phyloP scores from a whole-genome alignment of 2,329 filamentous ascomycete species.

The Alternaria brassicicola region DNA sequence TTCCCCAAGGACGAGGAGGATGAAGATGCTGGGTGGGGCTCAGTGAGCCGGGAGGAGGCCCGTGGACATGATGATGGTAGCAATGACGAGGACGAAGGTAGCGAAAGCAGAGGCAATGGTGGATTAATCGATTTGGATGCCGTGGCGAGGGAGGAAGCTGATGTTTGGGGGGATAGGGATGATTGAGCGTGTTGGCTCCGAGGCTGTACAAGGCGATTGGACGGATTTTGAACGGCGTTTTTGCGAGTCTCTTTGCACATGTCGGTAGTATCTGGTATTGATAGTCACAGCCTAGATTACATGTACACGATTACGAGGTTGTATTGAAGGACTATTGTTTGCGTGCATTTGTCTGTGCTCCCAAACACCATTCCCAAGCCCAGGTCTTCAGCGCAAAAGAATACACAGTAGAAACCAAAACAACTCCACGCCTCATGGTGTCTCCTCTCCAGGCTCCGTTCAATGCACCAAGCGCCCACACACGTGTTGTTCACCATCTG shows the following conservation, averaged over 20 bases:
- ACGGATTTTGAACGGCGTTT: fast-evolving
- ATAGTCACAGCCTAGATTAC: neutral
- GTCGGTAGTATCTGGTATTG: neutral
- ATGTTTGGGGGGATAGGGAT: conserved; percentile 45
- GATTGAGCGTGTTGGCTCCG: conserved; percentile 10
- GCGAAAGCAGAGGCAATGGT: conserved; percentile 15
- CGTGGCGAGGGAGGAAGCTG: conserved; percentile 45
- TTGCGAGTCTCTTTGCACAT: neutral
- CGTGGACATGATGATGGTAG: conserved; percentile 13
- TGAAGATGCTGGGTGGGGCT: conserved; percentile 45
- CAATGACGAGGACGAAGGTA: conserved; percentile 24
- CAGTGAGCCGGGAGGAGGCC: conserved; percentile 37
- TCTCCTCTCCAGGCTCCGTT: neutral
- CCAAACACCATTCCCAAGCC: conserved; percentile 6
- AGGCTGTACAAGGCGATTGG: neutral
- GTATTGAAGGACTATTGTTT: neutral
- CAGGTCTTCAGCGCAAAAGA: neutral
- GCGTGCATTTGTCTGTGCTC: conserved; percentile 7
- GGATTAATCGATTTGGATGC: conserved; percentile 43
- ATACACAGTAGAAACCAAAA: neutral
- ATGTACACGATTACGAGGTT: neutral
- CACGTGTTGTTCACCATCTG: neutral
- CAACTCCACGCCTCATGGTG: conserved; percentile 3
- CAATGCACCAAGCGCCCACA: conserved; percentile 4
- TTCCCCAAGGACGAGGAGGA: conserved; percentile 29